phyloP scores from a whole-genome alignment of 202 grass and related monocot species.

The Panicum virgatum region DNA sequence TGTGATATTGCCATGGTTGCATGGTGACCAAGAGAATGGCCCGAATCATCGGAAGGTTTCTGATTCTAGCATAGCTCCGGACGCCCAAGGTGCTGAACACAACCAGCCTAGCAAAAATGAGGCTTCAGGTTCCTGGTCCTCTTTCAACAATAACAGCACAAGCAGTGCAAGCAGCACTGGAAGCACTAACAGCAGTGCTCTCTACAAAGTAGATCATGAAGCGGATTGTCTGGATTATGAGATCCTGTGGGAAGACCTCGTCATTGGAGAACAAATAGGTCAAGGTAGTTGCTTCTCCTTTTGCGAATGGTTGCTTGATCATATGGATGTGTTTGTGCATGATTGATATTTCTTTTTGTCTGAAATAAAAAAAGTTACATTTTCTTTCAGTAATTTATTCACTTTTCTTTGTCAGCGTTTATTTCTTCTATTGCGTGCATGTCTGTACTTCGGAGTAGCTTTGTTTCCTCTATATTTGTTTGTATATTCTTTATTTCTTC shows the following conservation, averaged over 20 bases:
- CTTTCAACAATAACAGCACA: slow-evolving; percentile 89
- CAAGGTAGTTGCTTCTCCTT: slow-evolving; percentile 73
- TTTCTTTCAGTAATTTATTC: not conserved
- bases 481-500: slow-evolving; percentile 7
- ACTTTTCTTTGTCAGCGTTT: not conserved
- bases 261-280: slow-evolving; percentile 89
- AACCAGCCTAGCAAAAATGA: slow-evolving; percentile 65
- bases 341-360: not conserved
- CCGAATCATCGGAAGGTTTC: slow-evolving; percentile 51
- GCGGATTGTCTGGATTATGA: slow-evolving; percentile 96
- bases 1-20: slow-evolving; percentile 62
- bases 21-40: slow-evolving; percentile 66
- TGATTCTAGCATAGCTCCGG: slow-evolving; percentile 49
- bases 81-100: slow-evolving; percentile 41
- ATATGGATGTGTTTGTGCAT: slow-evolving; percentile 4
- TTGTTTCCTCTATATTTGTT: not conserved
- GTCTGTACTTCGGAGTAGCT: not conserved
- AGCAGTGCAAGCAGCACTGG: slow-evolving; percentile 94
- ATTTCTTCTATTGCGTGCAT: slow-evolving; percentile 10
- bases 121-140: slow-evolving; percentile 83
- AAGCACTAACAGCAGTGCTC: slow-evolving; percentile 78
- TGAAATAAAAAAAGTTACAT: not conserved
- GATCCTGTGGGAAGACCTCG: slow-evolving; percentile 97
- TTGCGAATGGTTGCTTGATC: slow-evolving; percentile 30
- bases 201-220: slow-evolving; percentile 87